phyloP scores from a whole-genome alignment of 495 filamentous ascomycete genomes.

The Penicillium lividum region DNA sequence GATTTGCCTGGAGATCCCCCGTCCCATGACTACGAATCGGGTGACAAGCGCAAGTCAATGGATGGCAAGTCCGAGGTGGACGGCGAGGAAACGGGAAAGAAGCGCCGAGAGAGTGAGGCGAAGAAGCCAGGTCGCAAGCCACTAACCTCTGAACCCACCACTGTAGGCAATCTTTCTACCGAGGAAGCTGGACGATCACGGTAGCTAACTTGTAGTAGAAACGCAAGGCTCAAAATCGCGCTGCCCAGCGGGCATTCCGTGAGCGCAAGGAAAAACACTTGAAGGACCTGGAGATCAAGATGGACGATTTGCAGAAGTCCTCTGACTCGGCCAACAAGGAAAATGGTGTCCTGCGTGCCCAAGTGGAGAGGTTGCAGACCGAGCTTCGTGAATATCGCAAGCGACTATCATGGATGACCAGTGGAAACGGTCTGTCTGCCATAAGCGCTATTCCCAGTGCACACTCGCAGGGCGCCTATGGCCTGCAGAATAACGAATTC shows the following conservation, averaged over 20 bases:
- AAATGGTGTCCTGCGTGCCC: constrained; percentile 78
- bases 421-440: constrained; percentile 50
- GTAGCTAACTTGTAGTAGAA: constrained; percentile 68
- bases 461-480: constrained; percentile 40
- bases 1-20: constrained; percentile 61
- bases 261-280: constrained; percentile 98
- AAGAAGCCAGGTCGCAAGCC: constrained; percentile 98
- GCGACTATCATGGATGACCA: constrained; percentile 63
- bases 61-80: constrained; percentile 69
- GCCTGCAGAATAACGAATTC: constrained; percentile 76
- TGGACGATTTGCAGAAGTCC: constrained; percentile 84
- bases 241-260: constrained; percentile 93
- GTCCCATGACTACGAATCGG: constrained; percentile 52
- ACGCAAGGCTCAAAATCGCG: constrained; percentile 97
- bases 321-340: constrained; percentile 83
- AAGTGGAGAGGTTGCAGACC: constrained; percentile 82
- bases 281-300: constrained; percentile 93
- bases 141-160: constrained; percentile 90
- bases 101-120: constrained; percentile 76
- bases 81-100: constrained; percentile 68
- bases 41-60: constrained; percentile 78
- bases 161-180: constrained; percentile 59
- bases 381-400: constrained; percentile 91
- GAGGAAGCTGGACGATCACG: background rate
- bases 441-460: constrained; percentile 43